phyloP scores from a whole-genome alignment of 345 rosid species.

The Capsella bursapastoris region DNA sequence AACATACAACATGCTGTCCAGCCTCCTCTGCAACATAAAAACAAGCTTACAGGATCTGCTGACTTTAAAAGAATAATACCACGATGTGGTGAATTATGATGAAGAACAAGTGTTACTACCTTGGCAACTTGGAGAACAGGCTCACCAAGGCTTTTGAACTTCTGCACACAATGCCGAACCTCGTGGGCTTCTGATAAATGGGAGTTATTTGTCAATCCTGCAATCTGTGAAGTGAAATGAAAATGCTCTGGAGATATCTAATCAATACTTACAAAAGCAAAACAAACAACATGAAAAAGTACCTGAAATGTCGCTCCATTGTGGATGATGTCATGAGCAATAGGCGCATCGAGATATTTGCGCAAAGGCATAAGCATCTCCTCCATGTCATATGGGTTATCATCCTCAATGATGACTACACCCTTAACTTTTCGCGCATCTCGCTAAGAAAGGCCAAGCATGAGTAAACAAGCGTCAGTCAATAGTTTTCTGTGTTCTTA shows the following conservation, averaged over 20 bases:
- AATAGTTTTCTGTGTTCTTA: slow-evolving; percentile 3
- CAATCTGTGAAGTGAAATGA: slow-evolving; percentile 65
- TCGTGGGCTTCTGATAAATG: slow-evolving; percentile 70
- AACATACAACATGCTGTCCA: slow-evolving; percentile 90
- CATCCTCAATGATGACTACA: slow-evolving; percentile 46
- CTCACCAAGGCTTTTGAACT: slow-evolving; percentile 70
- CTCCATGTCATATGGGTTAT: slow-evolving; percentile 75
- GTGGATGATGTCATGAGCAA: slow-evolving; percentile 82
- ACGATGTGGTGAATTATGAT: slow-evolving; percentile 11
- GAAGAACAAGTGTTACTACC: slow-evolving; percentile 53
- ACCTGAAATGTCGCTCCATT: slow-evolving; percentile 99
- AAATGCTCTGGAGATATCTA: slow-evolving; percentile 41
- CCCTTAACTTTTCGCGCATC: slow-evolving; percentile 66
- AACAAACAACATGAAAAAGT: slow-evolving; percentile 32
- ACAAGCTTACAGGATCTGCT: slow-evolving; percentile 53
- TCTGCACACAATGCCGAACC: slow-evolving; percentile 85
- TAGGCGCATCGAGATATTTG: slow-evolving; percentile 68
- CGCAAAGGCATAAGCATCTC: slow-evolving; percentile 85
- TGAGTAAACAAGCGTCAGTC: slow-evolving; percentile 29
- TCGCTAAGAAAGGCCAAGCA: slow-evolving; percentile 55
- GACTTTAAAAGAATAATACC: slow-evolving; percentile 31
- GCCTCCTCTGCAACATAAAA: slow-evolving; percentile 84
- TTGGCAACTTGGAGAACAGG: slow-evolving; percentile 86
- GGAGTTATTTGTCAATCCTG: slow-evolving; percentile 96
- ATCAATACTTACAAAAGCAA: slow-evolving; percentile 6